Evolutionary conservation across 352 stramenopile genomes (phyloP).

Genomic region (Blastocystis sp.): DNA sequence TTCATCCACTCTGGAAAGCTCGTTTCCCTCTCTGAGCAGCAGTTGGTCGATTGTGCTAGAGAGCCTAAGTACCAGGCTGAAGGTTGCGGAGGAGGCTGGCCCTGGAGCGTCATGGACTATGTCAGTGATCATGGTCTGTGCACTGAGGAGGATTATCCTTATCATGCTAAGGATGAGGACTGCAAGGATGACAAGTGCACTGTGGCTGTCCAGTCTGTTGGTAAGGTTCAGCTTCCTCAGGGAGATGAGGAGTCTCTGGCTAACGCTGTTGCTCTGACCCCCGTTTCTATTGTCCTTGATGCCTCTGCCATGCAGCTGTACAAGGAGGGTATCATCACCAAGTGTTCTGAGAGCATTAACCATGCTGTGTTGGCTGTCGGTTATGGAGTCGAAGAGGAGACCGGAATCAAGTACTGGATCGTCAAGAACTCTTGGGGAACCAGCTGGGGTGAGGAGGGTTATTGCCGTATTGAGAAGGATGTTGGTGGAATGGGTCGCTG

Average conservation of each 20-base stretch:
- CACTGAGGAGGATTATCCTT: conserved; percentile 74
- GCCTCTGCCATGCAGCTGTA: conserved; percentile 71
- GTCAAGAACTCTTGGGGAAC: conserved; percentile 84
- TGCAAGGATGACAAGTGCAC: conserved; percentile 63
- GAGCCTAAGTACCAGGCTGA: conserved; percentile 70
- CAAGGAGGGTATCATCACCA: conserved; percentile 68
- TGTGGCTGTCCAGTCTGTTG: conserved; percentile 65
- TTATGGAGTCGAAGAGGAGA: conserved; percentile 77
- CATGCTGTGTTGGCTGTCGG: conserved; percentile 85
- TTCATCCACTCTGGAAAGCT: conserved; percentile 73
- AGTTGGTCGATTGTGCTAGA: conserved; percentile 81
- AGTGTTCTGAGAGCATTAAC: conserved; percentile 73
- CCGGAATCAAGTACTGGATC: conserved; percentile 82
- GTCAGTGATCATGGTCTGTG: conserved; percentile 77
- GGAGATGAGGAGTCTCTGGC: conserved; percentile 75
- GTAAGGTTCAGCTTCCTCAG: conserved; percentile 65
- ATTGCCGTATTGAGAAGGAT: conserved; percentile 65
- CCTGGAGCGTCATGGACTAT: conserved; percentile 82
- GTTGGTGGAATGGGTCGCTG: conserved; percentile 56
- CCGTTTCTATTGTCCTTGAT: conserved; percentile 79
- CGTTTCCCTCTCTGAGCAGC: conserved; percentile 78
- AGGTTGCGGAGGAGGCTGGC: conserved; percentile 80
- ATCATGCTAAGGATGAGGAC: conserved; percentile 67
- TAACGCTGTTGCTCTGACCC: conserved; percentile 74
- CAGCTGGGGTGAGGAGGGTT: conserved; percentile 67